Percentiles rank a stretch among this genome's conserved stretches.
Evolutionary conservation across 345 rosid species (phyloP).

Genomic region (Pistacia integerrima): DNA sequence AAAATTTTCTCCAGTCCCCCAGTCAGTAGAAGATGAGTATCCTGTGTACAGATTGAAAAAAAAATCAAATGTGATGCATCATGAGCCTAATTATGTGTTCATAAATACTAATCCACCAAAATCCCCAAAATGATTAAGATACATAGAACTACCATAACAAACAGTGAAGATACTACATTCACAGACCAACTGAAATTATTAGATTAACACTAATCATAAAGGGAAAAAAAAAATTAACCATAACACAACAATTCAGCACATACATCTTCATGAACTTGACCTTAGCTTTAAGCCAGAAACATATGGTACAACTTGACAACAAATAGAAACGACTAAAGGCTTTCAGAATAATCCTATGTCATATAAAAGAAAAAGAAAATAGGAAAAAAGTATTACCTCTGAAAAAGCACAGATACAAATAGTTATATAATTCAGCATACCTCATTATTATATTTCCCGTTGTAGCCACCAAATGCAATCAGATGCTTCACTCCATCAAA

Average conservation of each 20-base stretch:
- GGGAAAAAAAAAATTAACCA: constrained; percentile 7
- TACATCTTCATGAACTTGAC: too few species aligned
- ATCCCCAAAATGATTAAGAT: not conserved
- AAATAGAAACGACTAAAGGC: too few species aligned
- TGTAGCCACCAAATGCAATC: constrained; percentile 97
- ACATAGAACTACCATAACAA: too few species aligned
- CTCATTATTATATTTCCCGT: constrained; percentile 92
- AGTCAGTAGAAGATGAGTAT: constrained; percentile 43
- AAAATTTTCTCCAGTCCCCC: constrained; percentile 47
- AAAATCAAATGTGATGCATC: not conserved
- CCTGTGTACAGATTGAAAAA: constrained; percentile 26
- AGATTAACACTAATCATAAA: too few species aligned
- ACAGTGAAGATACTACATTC: not conserved
- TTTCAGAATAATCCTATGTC: too few species aligned
- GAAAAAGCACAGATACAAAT: too few species aligned
- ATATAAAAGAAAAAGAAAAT: too few species aligned
- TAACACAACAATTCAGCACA: constrained; percentile 15
- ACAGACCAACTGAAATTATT: too few species aligned
- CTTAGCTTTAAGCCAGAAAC: too few species aligned
- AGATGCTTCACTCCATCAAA: constrained; percentile 68
- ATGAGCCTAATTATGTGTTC: not conserved
- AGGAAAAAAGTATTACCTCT: too few species aligned
- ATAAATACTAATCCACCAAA: not conserved
- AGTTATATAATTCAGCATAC: constrained; percentile 31
- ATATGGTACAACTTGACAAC: too few species aligned